These are phyloP conservation scores for Vitis hybrid DNA, from an alignment of 177 flowering plant genomes.

Conservation along the genomic window DNA sequence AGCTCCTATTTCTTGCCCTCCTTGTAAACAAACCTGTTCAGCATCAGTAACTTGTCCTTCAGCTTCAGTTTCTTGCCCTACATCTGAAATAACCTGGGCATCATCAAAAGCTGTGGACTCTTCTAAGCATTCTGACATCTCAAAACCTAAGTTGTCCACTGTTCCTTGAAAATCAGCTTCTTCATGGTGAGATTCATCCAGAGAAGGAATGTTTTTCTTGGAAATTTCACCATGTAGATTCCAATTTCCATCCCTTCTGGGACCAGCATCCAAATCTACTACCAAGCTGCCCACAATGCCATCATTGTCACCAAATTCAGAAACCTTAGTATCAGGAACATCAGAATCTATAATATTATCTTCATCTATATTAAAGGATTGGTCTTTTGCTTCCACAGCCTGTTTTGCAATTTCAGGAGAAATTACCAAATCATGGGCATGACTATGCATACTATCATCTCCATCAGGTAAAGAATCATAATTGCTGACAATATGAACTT, in stretches of 20 bases:
- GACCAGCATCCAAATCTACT: not conserved
- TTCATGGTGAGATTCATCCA: conserved; percentile 3
- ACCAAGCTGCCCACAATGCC: not conserved
- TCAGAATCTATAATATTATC: not conserved
- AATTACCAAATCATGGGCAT: not conserved
- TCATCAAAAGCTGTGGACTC: not conserved
- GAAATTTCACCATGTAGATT: not conserved
- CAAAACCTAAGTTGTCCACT: not conserved
- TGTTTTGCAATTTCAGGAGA: not conserved
- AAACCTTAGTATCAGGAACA: not conserved
- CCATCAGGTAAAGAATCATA: not conserved
- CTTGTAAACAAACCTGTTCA: conserved; percentile 12
- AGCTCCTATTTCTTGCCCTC: conserved; percentile 13
- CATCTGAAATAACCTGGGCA: conserved; percentile 6
- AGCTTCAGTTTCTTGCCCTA: conserved; percentile 6
- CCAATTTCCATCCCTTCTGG: not conserved
- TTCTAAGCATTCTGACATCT: not conserved
- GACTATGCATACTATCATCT: not conserved
- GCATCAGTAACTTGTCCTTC: conserved; percentile 13
- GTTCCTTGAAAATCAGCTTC: too few relatives aligned
- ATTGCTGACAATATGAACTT: not conserved
- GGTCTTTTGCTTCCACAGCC: not conserved
- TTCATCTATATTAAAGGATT: not conserved
- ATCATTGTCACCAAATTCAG: not conserved
- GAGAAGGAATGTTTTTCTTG: not conserved